Evolutionary conservation across 768 basidiomycete genomes (phyloP), one percentile per base, ranked within the genome.

Genomic region (Lactarius evosmus): DNA sequence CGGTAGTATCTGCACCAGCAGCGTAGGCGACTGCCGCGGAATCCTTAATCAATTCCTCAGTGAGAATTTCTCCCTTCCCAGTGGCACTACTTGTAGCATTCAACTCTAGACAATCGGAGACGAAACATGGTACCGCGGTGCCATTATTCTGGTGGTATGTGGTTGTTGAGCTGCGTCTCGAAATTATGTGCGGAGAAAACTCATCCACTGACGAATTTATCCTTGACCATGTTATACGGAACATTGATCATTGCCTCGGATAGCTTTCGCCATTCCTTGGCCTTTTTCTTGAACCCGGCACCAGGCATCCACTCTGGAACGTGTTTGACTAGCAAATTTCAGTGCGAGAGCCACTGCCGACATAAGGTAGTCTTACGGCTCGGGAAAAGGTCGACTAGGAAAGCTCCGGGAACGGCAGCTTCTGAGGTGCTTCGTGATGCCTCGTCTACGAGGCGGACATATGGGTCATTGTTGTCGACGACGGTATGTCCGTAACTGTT

Each of bases 271-370:
- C 70, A 72, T 30, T 61, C 62, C 14, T 34, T 50, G 3, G 67
- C 67, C 34, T 66, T 66, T 32, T 29, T 61, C 30, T 67, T 67
- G 38, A 67, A 67, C 19, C 62, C 63, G 1, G 68, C 72, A 38
- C 70, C 72, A 2, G 72, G 72, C 59, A 73, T 63, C 72, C 72
- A 73, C 46, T 56, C 59, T 3, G 72, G 72, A 14, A 71, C 56
- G 41, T 70, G 56, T 50, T 70, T 73, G 5, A 73, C 71, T 62
- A 22, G 12, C 34, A 41, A 17, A 55, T 8, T 14, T 62, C n/a
- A 49, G 30, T 17, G 8, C 9, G 11, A 22, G 14, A 25, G 6
- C 17, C 9, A 7, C n/a, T 32, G 7, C 14, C 14, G 34, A 58
- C 16, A 33, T 41, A 16, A 32, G 58, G 38, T n/a, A 44, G 25